A percentile compares a stretch with the other conserved stretches of the same genome.
phyloP scores from a whole-genome alignment of 2,329 filamentous ascomycete genomes.

The Penicillium sp. region DNA sequence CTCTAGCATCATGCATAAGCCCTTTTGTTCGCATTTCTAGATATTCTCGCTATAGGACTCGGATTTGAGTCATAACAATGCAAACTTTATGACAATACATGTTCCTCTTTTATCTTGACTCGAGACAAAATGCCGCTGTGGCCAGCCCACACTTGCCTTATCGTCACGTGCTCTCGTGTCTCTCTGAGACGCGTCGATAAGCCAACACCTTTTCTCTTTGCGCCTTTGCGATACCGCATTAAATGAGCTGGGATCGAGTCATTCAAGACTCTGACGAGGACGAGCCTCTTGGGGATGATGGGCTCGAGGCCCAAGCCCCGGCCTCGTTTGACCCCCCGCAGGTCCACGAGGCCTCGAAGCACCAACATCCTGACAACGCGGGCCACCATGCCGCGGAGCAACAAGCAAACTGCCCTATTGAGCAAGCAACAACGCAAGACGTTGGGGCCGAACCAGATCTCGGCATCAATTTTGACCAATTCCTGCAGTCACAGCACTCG shows the following conservation, averaged over 20 bases:
- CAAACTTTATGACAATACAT: not conserved
- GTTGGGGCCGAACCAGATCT: conserved; percentile 23
- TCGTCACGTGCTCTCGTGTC: conserved; percentile 9
- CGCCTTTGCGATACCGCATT: conserved; percentile 6
- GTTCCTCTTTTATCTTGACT: not conserved
- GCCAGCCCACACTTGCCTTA: not conserved
- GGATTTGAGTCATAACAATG: conserved; percentile 2
- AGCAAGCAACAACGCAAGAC: conserved; percentile 6
- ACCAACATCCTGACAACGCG: conserved; percentile 2
- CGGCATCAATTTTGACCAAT: conserved; percentile 41
- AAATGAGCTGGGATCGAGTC: conserved; percentile 40
- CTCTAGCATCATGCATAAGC: conserved; percentile 15
- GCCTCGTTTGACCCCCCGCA: conserved; percentile 24
- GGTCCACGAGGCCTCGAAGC: conserved; percentile 13
- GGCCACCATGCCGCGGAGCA: conserved; percentile 12
- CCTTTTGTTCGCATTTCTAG: conserved; percentile 5
- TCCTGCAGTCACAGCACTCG: conserved; percentile 33
- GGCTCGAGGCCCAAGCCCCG: conserved; percentile 15
- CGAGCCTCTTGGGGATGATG: conserved; percentile 35
- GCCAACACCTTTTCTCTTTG: not conserved
- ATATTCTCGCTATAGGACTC: conserved; percentile 1
- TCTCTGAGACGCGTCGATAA: conserved; percentile 12
- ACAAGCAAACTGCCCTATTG: conserved; percentile 12
- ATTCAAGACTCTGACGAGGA: conserved; percentile 51
- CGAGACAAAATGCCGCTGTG: not conserved